Percentiles rank a stretch among this genome's conserved stretches.
These are phyloP conservation scores for Trifolium pratense DNA, from an alignment of 306 rosid genomes.

Conservation along the genomic window DNA sequence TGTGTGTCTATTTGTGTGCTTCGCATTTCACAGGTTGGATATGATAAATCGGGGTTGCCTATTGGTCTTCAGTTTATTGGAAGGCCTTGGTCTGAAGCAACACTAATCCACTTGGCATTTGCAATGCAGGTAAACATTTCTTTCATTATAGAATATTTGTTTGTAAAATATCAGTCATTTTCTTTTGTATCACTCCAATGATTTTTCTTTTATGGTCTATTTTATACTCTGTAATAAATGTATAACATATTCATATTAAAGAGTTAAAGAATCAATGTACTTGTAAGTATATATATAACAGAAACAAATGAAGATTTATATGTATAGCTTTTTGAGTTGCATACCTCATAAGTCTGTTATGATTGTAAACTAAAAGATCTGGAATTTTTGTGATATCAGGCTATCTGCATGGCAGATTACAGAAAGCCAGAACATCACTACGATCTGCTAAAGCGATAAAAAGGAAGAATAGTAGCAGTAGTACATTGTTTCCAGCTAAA, in stretches of 20 bases:
- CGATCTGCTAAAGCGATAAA: conserved; percentile 55
- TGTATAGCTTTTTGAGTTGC: background rate
- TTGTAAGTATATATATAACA: background rate
- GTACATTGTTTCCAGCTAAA: conserved; percentile 22
- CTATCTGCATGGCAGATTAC: conserved; percentile 53
- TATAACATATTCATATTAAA: background rate
- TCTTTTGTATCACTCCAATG: background rate
- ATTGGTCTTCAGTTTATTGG: conserved; percentile 97
- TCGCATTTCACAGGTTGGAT: conserved; percentile 70
- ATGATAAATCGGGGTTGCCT: conserved; percentile 79
- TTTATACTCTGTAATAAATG: background rate
- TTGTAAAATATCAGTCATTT: background rate
- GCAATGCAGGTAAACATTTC: conserved; percentile 69
- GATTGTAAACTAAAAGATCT: background rate
- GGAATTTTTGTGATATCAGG: conserved; percentile 53
- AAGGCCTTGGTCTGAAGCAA: conserved; percentile 92
- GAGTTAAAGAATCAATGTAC: conserved; percentile 1
- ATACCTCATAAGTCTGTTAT: background rate
- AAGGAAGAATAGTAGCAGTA: conserved; percentile 5
- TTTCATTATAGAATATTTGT: background rate
- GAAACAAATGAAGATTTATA: background rate
- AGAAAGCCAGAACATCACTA: conserved; percentile 71
- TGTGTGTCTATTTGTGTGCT: background rate
- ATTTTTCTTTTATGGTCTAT: too few relatives aligned
- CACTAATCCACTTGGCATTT: conserved; percentile 72